Percentiles rank a stretch among this genome's conserved stretches.
phyloP scores from a whole-genome alignment of 768 basidiomycete species.

The Trametes elegans region DNA sequence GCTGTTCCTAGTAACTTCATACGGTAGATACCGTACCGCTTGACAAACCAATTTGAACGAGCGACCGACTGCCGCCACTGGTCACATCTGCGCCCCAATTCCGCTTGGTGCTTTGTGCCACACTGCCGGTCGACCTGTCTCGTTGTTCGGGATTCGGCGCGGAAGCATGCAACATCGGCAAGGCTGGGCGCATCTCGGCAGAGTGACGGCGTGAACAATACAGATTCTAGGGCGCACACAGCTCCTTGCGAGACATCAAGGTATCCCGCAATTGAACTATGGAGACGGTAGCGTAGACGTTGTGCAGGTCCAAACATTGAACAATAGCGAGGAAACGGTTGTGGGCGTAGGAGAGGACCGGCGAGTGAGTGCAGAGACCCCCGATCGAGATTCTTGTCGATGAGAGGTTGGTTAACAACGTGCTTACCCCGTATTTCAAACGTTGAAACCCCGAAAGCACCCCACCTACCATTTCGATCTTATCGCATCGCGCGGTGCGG shows the following conservation, averaged over 20 bases:
- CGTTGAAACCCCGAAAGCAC: conserved; percentile 7
- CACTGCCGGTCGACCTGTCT: background rate
- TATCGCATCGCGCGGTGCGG: conserved; percentile 10
- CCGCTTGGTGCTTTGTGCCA: background rate
- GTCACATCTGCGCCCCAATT: background rate
- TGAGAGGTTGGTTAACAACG: conserved; percentile 1
- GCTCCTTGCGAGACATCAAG: background rate
- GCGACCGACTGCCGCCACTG: too few relatives aligned
- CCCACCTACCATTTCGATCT: conserved; percentile 1
- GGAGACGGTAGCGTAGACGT: background rate
- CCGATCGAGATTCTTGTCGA: background rate
- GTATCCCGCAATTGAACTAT: background rate
- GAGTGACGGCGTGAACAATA: background rate
- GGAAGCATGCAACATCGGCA: conserved; percentile 2
- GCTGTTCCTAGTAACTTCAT: too few relatives aligned
- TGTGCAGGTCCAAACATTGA: background rate
- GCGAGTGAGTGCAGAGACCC: background rate
- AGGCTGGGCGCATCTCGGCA: conserved; percentile 4
- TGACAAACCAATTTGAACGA: too few relatives aligned
- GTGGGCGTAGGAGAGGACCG: background rate
- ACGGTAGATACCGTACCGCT: too few relatives aligned
- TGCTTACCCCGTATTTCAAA: background rate
- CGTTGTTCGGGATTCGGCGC: background rate
- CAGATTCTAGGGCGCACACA: background rate
- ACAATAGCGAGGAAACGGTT: background rate